phyloP scores from a whole-genome alignment of 176 grass and related monocot species.

The Cymbopogon citratus region DNA sequence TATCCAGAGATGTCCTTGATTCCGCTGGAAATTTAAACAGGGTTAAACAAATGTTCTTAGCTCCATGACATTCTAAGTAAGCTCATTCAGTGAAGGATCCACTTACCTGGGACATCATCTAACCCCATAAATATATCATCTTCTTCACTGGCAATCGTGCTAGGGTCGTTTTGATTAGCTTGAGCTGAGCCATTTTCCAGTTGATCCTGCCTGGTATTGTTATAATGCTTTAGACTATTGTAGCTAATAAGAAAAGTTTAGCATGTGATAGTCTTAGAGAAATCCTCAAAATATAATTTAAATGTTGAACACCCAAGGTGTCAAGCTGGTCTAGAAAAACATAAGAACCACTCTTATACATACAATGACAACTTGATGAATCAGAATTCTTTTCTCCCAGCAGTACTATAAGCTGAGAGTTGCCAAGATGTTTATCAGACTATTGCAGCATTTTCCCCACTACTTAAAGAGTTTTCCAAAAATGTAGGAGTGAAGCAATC shows the following conservation, averaged over 20 bases:
- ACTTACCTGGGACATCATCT: slow-evolving; percentile 86
- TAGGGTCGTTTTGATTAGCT: slow-evolving; percentile 40
- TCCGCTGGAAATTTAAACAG: slow-evolving; percentile 50
- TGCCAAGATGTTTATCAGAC: not conserved
- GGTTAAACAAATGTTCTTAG: slow-evolving; percentile 11
- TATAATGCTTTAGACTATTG: slow-evolving; percentile 21
- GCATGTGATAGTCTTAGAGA: not conserved
- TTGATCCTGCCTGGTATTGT: slow-evolving; percentile 63
- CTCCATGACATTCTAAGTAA: slow-evolving; percentile 8
- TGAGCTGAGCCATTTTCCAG: slow-evolving; percentile 59
- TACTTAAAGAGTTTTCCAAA: not conserved
- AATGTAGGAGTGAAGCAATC: not conserved
- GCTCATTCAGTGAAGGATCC: not conserved
- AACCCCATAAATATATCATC: slow-evolving; percentile 72
- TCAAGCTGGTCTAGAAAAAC: not conserved
- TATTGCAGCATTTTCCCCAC: not conserved
- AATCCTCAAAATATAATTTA: not conserved
- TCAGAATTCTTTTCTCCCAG: not conserved
- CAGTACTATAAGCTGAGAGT: not conserved
- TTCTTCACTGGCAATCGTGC: slow-evolving; percentile 43
- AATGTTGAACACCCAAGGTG: not conserved
- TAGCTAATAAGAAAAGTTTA: slow-evolving; percentile 4
- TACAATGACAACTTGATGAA: not conserved
- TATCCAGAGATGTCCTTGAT: slow-evolving; percentile 65
- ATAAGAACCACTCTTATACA: not conserved